phyloP scores from a whole-genome alignment of 2,329 filamentous ascomycete genomes.

The Colletotrichum orchidophilum region DNA sequence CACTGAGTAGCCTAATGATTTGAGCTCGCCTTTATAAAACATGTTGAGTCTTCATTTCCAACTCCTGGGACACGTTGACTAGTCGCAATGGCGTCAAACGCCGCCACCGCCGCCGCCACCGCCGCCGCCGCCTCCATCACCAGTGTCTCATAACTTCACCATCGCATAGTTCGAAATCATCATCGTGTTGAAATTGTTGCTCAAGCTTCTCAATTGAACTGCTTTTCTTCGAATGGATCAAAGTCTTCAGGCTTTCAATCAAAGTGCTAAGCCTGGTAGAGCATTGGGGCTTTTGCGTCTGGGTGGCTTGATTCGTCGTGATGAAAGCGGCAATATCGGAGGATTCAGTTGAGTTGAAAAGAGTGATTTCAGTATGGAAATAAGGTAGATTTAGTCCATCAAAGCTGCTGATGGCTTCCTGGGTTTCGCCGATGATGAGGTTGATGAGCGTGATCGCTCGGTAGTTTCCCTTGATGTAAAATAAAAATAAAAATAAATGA shows the following conservation, averaged over 20 bases:
- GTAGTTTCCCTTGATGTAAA: not conserved
- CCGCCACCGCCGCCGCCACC: not conserved
- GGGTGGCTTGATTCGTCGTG: not conserved
- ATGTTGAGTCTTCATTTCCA: too few relatives aligned
- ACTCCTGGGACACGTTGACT: not conserved
- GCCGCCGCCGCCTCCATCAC: too few relatives aligned
- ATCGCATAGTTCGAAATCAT: too few relatives aligned
- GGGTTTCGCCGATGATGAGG: not conserved
- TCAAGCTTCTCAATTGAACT: not conserved
- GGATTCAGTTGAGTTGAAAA: too few relatives aligned
- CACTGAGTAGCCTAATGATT: too few relatives aligned
- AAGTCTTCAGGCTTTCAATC: not conserved
- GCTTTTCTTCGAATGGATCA: not conserved
- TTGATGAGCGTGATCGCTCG: not conserved
- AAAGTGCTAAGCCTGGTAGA: not conserved
- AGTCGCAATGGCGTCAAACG: not conserved
- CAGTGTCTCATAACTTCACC: not conserved
- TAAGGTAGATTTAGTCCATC: too few relatives aligned
- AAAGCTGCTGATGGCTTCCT: too few relatives aligned
- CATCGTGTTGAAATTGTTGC: not conserved
- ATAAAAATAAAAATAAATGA: not conserved
- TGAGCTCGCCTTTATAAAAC: too few relatives aligned
- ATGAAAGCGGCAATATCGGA: too few relatives aligned
- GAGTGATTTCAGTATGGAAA: too few relatives aligned
- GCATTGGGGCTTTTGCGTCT: not conserved